A percentile compares a stretch with the other conserved stretches of the same genome.
These are phyloP conservation scores for Paramecium octaurelia DNA, from an alignment of 73 alveolate genomes.

Conservation along the genomic window DNA sequence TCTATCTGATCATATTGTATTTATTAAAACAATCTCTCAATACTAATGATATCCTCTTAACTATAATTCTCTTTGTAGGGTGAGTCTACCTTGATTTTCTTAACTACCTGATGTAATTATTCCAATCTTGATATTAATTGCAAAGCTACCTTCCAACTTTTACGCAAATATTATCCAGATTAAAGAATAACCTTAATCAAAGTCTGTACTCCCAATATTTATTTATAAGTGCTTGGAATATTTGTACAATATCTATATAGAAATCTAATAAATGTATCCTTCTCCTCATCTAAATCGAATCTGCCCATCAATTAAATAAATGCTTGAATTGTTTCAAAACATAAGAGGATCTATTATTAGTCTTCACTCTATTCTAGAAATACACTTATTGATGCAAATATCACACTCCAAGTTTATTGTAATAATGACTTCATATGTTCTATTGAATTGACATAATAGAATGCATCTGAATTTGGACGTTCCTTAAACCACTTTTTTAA, in stretches of 20 bases:
- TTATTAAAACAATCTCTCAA: constrained; percentile 62
- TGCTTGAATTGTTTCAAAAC: constrained; percentile 76
- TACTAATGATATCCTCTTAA: not conserved
- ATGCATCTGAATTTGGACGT: constrained; percentile 50
- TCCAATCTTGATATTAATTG: constrained; percentile 75
- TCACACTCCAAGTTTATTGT: constrained; percentile 80
- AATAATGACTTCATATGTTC: constrained; percentile 76
- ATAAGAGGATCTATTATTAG: constrained; percentile 54
- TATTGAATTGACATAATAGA: constrained; percentile 64
- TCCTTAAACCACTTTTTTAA: constrained; percentile 84
- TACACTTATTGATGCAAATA: constrained; percentile 79
- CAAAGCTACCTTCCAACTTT: constrained; percentile 74
- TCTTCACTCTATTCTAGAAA: constrained; percentile 78
- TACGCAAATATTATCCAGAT: constrained; percentile 71
- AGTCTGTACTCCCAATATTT: constrained; percentile 72
- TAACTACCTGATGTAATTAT: constrained; percentile 39
- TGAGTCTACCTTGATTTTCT: constrained; percentile 14
- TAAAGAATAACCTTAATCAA: constrained; percentile 68
- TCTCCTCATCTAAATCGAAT: constrained; percentile 69
- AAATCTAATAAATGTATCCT: constrained; percentile 79
- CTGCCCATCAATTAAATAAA: constrained; percentile 75
- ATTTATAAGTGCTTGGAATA: constrained; percentile 66
- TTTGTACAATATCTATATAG: constrained; percentile 70
- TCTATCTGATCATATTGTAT: constrained; percentile 72
- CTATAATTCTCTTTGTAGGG: not conserved